A percentile compares a stretch with the other conserved stretches of the same genome.
Conservation (phyloP, 2,329 filamentous ascomycete species). For the Davidsoniella neocaledoniae region DNA sequence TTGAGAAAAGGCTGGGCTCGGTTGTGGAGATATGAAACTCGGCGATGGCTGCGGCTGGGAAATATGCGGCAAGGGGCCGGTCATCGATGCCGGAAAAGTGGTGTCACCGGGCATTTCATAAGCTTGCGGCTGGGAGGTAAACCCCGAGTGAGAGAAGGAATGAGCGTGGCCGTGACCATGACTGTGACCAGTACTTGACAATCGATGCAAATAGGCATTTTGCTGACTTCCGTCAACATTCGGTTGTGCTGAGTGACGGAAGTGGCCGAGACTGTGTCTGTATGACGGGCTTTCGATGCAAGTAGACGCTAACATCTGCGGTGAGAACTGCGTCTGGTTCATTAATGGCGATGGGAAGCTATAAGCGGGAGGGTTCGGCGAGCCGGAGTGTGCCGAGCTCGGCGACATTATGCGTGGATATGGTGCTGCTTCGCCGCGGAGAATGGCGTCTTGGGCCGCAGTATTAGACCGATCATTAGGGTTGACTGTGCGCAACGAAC, state of each 20-base stretch:
- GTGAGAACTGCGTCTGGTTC: neutral
- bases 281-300: too few relatives aligned
- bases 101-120: constrained; percentile 5
- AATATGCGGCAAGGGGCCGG: neutral
- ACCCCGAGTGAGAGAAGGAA: neutral
- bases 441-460: constrained; percentile 1
- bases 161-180: neutral
- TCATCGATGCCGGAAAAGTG: neutral
- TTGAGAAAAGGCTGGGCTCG: neutral
- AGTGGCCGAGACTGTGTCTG: neutral
- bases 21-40: neutral
- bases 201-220: neutral
- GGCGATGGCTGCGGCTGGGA: neutral
- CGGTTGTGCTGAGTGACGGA: neutral
- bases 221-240: neutral
- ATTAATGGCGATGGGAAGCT: neutral
- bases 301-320: neutral
- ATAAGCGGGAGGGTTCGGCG: neutral
- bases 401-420: constrained; percentile 1
- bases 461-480: constrained; percentile 31
- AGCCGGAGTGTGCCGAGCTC: neutral
- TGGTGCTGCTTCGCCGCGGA: neutral
- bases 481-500: constrained; percentile 42
- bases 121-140: neutral
- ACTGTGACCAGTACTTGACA: too few relatives aligned